Conservation (phyloP, 495 filamentous ascomycete genomes). For the Bathelium albidoporum region DNA sequence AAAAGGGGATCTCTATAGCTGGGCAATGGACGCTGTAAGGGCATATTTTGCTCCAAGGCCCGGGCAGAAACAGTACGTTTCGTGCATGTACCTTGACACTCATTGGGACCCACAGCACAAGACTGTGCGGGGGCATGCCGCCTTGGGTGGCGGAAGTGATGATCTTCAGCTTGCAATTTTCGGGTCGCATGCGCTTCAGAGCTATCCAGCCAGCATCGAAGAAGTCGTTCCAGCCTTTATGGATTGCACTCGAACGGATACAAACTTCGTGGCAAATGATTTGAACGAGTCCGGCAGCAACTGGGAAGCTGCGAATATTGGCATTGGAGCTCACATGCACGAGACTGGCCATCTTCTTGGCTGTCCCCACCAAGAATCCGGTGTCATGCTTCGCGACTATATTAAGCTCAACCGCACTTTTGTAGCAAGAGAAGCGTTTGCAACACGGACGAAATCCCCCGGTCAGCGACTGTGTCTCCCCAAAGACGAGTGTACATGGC, state of each 20-base stretch:
- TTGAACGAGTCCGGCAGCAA: constrained; percentile 73
- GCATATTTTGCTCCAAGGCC: constrained; percentile 60
- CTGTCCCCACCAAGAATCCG: constrained; percentile 75
- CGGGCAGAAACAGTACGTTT: constrained; percentile 77
- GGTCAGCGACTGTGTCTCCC: constrained; percentile 59
- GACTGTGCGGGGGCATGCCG: constrained; percentile 69
- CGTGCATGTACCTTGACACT: constrained; percentile 69
- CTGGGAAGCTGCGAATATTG: constrained; percentile 85
- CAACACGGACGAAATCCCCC: constrained; percentile 70
- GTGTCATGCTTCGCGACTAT: constrained; percentile 84
- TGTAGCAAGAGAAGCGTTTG: constrained; percentile 64
- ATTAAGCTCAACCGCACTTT: constrained; percentile 76
- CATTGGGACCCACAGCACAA: constrained; percentile 71
- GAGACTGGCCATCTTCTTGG: constrained; percentile 82
- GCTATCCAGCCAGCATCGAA: constrained; percentile 73
- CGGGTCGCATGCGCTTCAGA: constrained; percentile 80
- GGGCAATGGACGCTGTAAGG: constrained; percentile 64
- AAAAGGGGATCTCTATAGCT: constrained; percentile 60
- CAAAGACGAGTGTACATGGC: constrained; percentile 79
- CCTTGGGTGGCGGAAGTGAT: constrained; percentile 56
- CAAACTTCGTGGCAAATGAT: constrained; percentile 70
- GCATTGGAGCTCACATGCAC: constrained; percentile 85
- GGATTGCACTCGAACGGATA: constrained; percentile 82
- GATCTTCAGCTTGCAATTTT: constrained; percentile 78
- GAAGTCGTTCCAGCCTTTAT: constrained; percentile 77